These are phyloP conservation scores for Fusarium armeniacum DNA, from an alignment of 2,329 filamentous ascomycete species.

Conservation along the genomic window DNA sequence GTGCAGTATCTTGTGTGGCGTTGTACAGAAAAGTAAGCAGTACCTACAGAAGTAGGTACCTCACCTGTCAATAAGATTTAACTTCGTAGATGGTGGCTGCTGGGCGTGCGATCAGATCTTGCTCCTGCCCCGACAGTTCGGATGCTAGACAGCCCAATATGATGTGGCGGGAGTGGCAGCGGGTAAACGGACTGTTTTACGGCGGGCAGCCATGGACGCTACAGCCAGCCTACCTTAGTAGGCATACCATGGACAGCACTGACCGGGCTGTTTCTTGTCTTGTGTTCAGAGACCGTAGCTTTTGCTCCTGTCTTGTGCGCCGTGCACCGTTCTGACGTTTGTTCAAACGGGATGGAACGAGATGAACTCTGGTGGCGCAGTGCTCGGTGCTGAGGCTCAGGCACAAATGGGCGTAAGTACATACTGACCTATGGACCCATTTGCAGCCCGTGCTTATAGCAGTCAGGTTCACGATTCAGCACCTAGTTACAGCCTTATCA, in stretches of 20 bases:
- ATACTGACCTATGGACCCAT: neutral
- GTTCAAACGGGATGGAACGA: constrained; percentile 11
- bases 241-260: neutral
- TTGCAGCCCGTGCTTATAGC: neutral
- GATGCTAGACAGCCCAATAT: constrained; percentile 1
- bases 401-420: neutral
- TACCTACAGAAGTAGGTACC: neutral
- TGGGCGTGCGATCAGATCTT: constrained; percentile 36
- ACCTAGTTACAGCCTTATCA: constrained; percentile 2
- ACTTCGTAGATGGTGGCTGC: constrained; percentile 3
- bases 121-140: constrained; percentile 28
- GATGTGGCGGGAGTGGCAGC: neutral
- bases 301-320: constrained; percentile 17
- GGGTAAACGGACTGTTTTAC: constrained; percentile 14
- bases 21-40: neutral
- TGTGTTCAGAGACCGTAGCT: neutral
- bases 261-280: constrained; percentile 16
- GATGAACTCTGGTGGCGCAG: constrained; percentile 37
- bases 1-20: constrained; percentile 7
- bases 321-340: constrained; percentile 21
- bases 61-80: neutral
- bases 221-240: neutral
- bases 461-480: neutral
- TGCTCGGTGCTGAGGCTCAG: constrained; percentile 24
- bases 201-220: constrained; percentile 10